Conservation (phyloP, 768 basidiomycete species). For the Antrodiella citrinella region DNA sequence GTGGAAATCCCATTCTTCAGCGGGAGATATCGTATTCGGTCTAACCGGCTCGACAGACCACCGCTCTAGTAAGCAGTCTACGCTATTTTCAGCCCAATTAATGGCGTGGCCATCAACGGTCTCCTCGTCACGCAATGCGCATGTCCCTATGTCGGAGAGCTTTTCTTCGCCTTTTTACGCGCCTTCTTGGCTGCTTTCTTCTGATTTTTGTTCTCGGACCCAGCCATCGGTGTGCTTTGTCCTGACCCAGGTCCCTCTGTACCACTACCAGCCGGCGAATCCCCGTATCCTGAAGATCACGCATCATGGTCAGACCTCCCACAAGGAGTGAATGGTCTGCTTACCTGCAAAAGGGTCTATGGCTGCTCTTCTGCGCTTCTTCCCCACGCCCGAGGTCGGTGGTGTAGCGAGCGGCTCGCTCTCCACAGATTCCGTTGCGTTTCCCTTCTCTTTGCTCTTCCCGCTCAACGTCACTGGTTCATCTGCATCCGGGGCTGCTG, state of each 20-base stretch:
- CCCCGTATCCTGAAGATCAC: slow-evolving; percentile 31
- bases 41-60: neutral
- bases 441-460: slow-evolving; percentile 20
- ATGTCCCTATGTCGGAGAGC: neutral
- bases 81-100: neutral
- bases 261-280: slow-evolving; percentile 9
- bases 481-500: slow-evolving; percentile 24
- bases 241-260: slow-evolving; percentile 9
- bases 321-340: slow-evolving; percentile 4
- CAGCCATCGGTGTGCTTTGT: slow-evolving; percentile 16
- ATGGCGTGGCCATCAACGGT: neutral
- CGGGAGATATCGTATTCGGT: no score
- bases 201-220: slow-evolving; percentile 12
- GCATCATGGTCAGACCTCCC: neutral
- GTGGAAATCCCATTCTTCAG: no score
- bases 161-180: slow-evolving; percentile 29
- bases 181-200: slow-evolving; percentile 17
- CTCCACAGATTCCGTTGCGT: neutral
- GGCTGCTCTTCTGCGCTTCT: slow-evolving; percentile 42
- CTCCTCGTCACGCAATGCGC: no score
- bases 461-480: slow-evolving; percentile 23
- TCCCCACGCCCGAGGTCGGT: slow-evolving; percentile 3
- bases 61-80: no score
- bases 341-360: slow-evolving; percentile 67
- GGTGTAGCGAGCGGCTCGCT: slow-evolving; percentile 4